Evolutionary conservation across 2,329 filamentous ascomycete genomes (phyloP).

Genomic region (Talaromyces rugulosus): DNA sequence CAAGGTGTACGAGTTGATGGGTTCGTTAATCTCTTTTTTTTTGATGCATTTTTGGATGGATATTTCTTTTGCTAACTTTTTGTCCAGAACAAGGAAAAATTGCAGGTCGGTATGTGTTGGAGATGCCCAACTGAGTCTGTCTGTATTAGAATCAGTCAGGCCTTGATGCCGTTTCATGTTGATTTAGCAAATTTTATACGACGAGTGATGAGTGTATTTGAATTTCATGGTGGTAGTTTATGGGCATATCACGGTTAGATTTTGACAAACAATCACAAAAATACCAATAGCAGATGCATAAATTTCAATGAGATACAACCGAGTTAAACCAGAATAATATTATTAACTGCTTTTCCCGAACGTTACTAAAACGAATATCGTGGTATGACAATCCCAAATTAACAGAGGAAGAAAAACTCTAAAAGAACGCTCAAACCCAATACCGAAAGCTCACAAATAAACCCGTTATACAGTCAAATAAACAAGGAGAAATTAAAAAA

Average conservation of each 20-base stretch:
- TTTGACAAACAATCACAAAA: not conserved
- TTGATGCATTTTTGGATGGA: not conserved
- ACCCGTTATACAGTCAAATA: not conserved
- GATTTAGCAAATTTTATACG: not conserved
- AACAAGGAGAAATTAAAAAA: not conserved
- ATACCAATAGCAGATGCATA: not conserved
- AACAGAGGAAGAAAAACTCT: not conserved
- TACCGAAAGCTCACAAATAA: not conserved
- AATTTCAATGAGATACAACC: not conserved
- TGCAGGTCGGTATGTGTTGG: slow-evolving; percentile 41
- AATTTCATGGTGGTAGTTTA: not conserved
- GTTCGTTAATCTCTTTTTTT: slow-evolving; percentile 19
- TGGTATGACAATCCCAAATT: not conserved
- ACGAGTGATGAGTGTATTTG: not conserved
- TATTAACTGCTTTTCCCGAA: not conserved
- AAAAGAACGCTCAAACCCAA: not conserved
- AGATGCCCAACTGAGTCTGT: slow-evolving; percentile 34
- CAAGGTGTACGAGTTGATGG: slow-evolving; percentile 73
- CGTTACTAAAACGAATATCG: not conserved
- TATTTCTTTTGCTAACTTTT: slow-evolving; percentile 15
- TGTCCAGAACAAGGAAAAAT: slow-evolving; percentile 36
- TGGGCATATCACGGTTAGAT: not conserved
- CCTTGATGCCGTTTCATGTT: not conserved
- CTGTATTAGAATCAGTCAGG: too few relatives aligned
- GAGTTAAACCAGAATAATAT: not conserved